These are phyloP conservation scores for Rhipidocladum racemiflorum DNA, from an alignment of 176 grass and related monocot species.

Conservation along the genomic window DNA sequence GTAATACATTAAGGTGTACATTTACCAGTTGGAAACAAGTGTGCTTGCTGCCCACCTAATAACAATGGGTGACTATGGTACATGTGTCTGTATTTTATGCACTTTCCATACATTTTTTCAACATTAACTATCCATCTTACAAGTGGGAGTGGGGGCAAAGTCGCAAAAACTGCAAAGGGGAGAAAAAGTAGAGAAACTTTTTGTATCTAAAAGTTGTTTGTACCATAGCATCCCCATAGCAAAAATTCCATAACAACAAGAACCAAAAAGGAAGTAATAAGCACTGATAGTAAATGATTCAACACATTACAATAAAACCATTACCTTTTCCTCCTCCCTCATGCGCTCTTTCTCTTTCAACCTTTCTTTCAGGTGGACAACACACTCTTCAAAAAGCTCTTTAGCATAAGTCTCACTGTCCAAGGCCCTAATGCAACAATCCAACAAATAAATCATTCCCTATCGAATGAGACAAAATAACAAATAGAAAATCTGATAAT, in stretches of 20 bases:
- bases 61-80: not conserved
- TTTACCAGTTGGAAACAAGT: not conserved
- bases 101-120: not conserved
- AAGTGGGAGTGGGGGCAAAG: not conserved
- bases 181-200: not conserved
- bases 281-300: not conserved
- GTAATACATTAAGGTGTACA: not conserved
- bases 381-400: constrained; percentile 87
- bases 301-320: not conserved
- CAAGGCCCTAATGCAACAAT: constrained; percentile 57
- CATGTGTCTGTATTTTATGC: not conserved
- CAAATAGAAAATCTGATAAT: not conserved
- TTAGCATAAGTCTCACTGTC: constrained; percentile 33
- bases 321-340: constrained; percentile 96
- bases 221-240: not conserved
- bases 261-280: not conserved
- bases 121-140: not conserved
- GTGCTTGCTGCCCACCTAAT: not conserved
- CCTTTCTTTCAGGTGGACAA: constrained; percentile 82
- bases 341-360: constrained; percentile 79
- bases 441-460: constrained; percentile 24
- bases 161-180: not conserved
- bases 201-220: not conserved
- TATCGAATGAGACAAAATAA: not conserved
- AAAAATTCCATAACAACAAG: not conserved